Evolutionary conservation across 2,329 filamentous ascomycete species (phyloP).

Genomic region (Aspergillus felis): DNA sequence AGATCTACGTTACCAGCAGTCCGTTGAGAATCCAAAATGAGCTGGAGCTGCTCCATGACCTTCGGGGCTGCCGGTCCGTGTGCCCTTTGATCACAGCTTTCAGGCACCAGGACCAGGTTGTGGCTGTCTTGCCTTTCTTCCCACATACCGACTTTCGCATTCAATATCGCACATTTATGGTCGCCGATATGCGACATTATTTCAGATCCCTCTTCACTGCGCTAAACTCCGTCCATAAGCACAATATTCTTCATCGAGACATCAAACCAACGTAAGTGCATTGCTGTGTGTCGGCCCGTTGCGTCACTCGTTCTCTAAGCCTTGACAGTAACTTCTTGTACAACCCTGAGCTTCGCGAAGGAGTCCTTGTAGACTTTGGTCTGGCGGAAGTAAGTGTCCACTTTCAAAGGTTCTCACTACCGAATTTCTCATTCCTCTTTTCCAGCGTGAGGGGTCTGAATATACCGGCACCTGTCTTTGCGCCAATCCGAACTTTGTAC

Average conservation of each 20-base stretch:
- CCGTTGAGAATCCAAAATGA: constrained; percentile 93
- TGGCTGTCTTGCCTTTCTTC: constrained; percentile 93
- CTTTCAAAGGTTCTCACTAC: background rate
- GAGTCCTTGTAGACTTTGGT: constrained; percentile 98
- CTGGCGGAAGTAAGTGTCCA: constrained; percentile 64
- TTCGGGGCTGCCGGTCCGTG: constrained; percentile 76
- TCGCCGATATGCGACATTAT: constrained; percentile 83
- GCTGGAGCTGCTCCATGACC: constrained; percentile 84
- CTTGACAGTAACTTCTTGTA: constrained; percentile 75
- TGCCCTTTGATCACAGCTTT: constrained; percentile 98
- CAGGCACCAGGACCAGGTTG: constrained; percentile 86
- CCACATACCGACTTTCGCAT: constrained; percentile 86
- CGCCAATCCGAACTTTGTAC: constrained; percentile 59
- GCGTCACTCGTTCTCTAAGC: constrained; percentile 1
- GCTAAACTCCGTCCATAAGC: constrained; percentile 74
- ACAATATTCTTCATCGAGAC: constrained; percentile 85
- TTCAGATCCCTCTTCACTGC: constrained; percentile 84
- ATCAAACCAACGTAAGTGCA: constrained; percentile 76
- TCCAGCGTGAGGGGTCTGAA: constrained; percentile 53
- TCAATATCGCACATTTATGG: constrained; percentile 87
- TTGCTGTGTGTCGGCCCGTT: background rate
- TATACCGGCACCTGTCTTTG: constrained; percentile 65
- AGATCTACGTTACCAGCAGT: constrained; percentile 98
- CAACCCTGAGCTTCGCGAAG: constrained; percentile 68
- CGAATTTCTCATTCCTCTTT: background rate